These are phyloP conservation scores for Dactylellina haptotyla DNA, from an alignment of 2,329 filamentous ascomycete species.

Conservation along the genomic window DNA sequence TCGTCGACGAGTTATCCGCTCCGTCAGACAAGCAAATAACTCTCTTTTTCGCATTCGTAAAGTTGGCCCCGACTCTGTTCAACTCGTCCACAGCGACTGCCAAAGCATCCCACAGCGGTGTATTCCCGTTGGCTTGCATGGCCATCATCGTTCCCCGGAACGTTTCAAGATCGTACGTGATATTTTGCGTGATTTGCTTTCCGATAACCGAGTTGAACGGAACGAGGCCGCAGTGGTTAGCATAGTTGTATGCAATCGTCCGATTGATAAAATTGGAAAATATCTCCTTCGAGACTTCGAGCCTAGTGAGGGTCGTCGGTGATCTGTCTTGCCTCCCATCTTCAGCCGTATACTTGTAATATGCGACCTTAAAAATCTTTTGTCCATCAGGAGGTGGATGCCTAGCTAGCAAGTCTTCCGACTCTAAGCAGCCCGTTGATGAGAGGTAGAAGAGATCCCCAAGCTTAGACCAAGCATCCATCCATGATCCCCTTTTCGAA, in stretches of 20 bases:
- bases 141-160: conserved; percentile 60
- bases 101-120: conserved; percentile 61
- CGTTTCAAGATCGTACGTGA: conserved; percentile 61
- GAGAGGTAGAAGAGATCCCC: neutral
- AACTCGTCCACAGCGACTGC: conserved; percentile 60
- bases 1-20: conserved; percentile 59
- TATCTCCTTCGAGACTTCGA: conserved; percentile 61
- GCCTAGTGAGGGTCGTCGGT: conserved; percentile 17
- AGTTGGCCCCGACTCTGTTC: conserved; percentile 58
- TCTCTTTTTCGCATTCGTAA: conserved; percentile 58
- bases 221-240: conserved; percentile 60
- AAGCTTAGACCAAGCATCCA: neutral
- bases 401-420: neutral
- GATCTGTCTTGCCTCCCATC: neutral
- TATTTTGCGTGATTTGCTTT: conserved; percentile 56
- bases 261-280: conserved; percentile 61
- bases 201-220: conserved; percentile 59
- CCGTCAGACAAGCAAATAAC: conserved; percentile 62
- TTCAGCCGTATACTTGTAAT: conserved; percentile 54
- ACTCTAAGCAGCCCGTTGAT: neutral
- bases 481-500: conserved; percentile 53
- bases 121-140: conserved; percentile 59
- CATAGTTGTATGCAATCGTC: conserved; percentile 61
- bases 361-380: conserved; percentile 51
- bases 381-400: neutral